A percentile compares a stretch with the other conserved stretches of the same genome.
Evolutionary conservation across 257 asterid genomes (phyloP).

Genomic region (Apocynum venetum): DNA sequence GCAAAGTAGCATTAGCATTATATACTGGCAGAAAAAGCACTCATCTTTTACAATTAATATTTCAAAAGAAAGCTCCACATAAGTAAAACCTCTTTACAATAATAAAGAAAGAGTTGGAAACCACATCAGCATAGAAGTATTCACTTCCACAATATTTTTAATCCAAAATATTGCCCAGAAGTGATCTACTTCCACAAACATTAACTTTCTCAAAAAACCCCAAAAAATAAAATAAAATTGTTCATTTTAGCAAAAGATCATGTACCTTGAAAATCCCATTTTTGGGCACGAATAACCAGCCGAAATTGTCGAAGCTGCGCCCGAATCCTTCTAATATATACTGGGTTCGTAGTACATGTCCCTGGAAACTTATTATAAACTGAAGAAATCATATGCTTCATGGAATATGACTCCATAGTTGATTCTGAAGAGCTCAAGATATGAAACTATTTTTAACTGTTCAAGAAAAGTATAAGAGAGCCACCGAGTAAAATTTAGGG

Average conservation of each 20-base stretch:
- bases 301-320: conserved; percentile 21
- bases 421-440: neutral
- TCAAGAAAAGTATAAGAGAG: neutral
- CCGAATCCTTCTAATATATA: conserved; percentile 15
- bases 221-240: no score
- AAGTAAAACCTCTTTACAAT: neutral
- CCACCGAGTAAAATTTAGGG: neutral
- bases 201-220: neutral
- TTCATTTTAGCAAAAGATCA: neutral
- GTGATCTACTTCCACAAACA: no score
- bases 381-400: conserved; percentile 39
- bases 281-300: conserved; percentile 30
- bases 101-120: neutral
- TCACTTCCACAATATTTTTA: neutral
- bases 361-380: conserved; percentile 23
- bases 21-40: neutral
- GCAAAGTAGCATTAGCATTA: neutral
- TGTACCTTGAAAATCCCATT: conserved; percentile 61
- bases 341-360: conserved; percentile 25
- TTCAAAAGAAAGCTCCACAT: neutral
- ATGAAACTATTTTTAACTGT: neutral
- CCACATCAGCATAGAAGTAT: neutral
- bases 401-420: conserved; percentile 45
- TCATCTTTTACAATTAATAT: conserved; percentile 1
- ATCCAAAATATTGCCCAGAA: no score